Evolutionary conservation across 345 rosid genomes (phyloP).

Genomic region (Luvunga scandens): DNA sequence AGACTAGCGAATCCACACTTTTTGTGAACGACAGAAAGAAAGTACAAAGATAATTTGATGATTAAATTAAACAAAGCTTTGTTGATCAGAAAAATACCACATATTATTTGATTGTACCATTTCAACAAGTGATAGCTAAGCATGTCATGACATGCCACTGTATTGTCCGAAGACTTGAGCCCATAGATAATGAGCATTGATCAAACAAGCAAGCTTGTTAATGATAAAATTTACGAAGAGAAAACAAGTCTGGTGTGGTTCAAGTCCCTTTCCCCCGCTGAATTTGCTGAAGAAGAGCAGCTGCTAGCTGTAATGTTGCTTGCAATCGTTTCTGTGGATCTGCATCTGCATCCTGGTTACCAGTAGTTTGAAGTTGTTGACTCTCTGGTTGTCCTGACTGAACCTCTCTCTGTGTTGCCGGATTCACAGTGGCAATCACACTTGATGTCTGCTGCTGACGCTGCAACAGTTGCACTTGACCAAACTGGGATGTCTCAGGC

Average conservation of each 20-base stretch:
- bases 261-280: conserved; percentile 75
- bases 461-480: conserved; percentile 51
- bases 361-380: conserved; percentile 39
- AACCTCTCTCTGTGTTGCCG: conserved; percentile 23
- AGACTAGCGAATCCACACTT: background rate
- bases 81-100: background rate
- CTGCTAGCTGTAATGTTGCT: conserved; percentile 91
- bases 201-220: background rate
- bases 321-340: conserved; percentile 90
- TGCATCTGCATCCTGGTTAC: conserved; percentile 49
- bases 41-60: background rate
- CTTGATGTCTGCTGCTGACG: conserved; percentile 39
- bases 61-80: background rate
- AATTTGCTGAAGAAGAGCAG: conserved; percentile 93
- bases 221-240: background rate
- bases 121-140: background rate
- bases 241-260: background rate
- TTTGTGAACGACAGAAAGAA: background rate
- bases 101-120: background rate
- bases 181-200: background rate
- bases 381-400: conserved; percentile 30
- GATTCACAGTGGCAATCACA: conserved; percentile 16
- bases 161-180: background rate
- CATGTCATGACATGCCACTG: background rate
- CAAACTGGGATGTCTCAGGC: conserved; percentile 45